Conservation (phyloP, 148 eudicot genomes). For the Spergularia bocconei region DNA sequence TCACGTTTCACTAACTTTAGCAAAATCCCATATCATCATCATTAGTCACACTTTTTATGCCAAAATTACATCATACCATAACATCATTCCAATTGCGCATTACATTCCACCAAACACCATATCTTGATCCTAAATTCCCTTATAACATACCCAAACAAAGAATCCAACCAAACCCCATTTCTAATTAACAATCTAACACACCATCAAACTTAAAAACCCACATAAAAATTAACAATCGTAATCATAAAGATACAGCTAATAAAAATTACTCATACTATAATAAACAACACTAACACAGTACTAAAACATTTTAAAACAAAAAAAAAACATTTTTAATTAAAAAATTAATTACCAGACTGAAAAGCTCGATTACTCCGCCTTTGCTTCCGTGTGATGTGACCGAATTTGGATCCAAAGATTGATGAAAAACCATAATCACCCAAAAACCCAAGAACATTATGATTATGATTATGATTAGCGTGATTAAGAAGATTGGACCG, state of each 20-base stretch:
- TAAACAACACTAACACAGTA: conserved; percentile 10
- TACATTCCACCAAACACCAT: background rate
- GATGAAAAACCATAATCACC: conserved; percentile 32
- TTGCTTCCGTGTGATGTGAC: conserved; percentile 25
- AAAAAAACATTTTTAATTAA: background rate
- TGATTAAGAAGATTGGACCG: background rate
- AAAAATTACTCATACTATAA: background rate
- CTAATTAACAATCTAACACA: background rate
- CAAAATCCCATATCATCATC: conserved; percentile 6
- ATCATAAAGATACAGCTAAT: conserved; percentile 4
- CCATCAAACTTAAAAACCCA: background rate
- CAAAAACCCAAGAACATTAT: conserved; percentile 18
- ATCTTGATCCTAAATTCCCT: conserved; percentile 14
- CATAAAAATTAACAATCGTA: background rate
- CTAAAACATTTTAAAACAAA: background rate
- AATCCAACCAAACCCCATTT: conserved; percentile 20
- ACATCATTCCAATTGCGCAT: conserved; percentile 12
- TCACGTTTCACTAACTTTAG: conserved; percentile 8
- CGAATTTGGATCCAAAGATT: conserved; percentile 39
- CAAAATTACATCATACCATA: conserved; percentile 15
- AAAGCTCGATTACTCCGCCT: conserved; percentile 42
- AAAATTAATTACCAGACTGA: conserved; percentile 33
- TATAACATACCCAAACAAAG: conserved; percentile 14
- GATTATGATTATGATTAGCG: background rate
- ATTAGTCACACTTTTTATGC: background rate